phyloP scores from a whole-genome alignment of 2,329 filamentous ascomycete genomes.

The Beauveria rudraprayagi region DNA sequence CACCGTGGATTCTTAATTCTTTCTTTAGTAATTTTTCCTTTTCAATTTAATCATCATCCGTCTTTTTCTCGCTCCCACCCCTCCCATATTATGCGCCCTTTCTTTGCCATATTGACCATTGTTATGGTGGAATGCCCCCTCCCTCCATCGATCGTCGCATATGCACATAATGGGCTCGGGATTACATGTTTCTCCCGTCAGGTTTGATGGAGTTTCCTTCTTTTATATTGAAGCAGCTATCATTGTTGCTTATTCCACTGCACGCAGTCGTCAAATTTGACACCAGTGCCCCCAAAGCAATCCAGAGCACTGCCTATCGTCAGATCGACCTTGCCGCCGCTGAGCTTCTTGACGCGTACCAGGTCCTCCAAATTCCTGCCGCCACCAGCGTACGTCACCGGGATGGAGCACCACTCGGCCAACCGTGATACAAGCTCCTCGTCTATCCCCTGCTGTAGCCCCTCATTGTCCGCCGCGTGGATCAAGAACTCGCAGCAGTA shows the following conservation, averaged over 20 bases:
- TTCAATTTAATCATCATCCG: background rate
- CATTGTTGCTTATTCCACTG: constrained; percentile 61
- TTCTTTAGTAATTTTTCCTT: background rate
- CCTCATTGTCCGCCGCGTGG: constrained; percentile 94
- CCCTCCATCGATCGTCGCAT: background rate
- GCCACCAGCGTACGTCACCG: constrained; percentile 95
- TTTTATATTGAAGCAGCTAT: background rate
- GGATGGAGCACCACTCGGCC: constrained; percentile 80
- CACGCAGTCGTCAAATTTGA: constrained; percentile 83
- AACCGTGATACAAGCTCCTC: constrained; percentile 70
- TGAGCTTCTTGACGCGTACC: constrained; percentile 70
- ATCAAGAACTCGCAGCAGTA: constrained; percentile 96
- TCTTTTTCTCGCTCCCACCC: background rate
- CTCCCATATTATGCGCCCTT: background rate
- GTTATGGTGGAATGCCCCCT: background rate
- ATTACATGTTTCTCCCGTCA: background rate
- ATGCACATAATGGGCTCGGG: background rate
- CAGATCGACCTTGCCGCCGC: constrained; percentile 74
- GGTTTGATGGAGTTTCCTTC: background rate
- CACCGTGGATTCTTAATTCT: background rate
- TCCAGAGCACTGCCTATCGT: constrained; percentile 96
- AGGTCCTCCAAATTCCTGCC: constrained; percentile 75
- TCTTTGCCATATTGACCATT: background rate
- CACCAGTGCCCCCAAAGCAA: constrained; percentile 83
- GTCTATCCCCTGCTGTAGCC: constrained; percentile 84